Base-by-base conservation (phyloP, 768 basidiomycete genomes). In the Scleroderma bovista region DNA sequence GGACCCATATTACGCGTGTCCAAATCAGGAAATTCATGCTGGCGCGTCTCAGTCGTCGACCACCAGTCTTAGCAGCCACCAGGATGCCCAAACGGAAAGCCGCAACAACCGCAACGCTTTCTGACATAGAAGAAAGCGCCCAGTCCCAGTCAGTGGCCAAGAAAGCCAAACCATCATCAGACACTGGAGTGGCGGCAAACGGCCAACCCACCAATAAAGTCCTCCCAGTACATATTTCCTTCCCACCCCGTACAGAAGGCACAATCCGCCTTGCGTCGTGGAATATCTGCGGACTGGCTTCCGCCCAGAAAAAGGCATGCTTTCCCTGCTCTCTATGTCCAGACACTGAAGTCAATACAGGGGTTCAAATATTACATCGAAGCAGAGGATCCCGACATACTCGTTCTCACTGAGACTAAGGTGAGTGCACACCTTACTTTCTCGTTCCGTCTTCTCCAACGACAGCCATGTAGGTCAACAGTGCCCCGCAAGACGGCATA, bases 381-480 rank as follows among this genome's bases (percentile, higher is more conserved):
- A 56, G 89, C 89, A 2, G 92, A 94, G 58, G 83, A 93, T 60
- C 81, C 92, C 0, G 92, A 94, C 60, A 73, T 94, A 23, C 72
- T 93, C 20, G 76, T 93, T 15, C 70, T 94, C 38, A 90, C 88
- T 0, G 92, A 94, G 70, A 93, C 90, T 10, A 94, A 93, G 75
- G 88, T 81, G 36, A 46, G 55, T 2, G 0, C 2, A 1, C 16
- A 4, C 20, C 6, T 6, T 10, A 2, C 22, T 29, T 22, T 60
- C 39, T 47, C 31, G n/a, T 2, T 45, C 7, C 47, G 44, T 46
- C 10, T 15, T 9, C 47, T 43, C 29, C 56, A 45, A 56, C 11
- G 3, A n/a, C 16, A 17, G 10, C 24, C 46, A 0, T 22, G 9
- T 47, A 92, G 89, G 80, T 90, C 41, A 91, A 90, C 61, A 72